Evolutionary conservation across 2,329 filamentous ascomycete species (phyloP), one percentile per base, ranked within the genome.

Genomic region (Colletotrichum echinochloae): DNA sequence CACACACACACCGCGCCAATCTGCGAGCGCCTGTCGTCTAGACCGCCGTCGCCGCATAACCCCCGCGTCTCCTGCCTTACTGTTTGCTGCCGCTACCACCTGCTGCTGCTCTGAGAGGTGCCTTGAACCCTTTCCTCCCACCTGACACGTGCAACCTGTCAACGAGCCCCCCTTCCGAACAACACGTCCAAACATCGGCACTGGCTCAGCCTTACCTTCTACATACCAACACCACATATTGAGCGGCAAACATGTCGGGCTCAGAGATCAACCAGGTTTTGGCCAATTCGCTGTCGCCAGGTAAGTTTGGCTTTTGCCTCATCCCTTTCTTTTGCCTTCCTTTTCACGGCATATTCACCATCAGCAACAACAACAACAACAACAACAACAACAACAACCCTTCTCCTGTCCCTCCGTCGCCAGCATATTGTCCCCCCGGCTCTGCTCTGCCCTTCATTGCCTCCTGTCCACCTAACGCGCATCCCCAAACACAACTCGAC

Each of bases 181-280:
- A 62, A 44, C 55, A 52, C 52, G 60, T 64, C 57, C 59, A 60
- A 56, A 64, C 61, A 70, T 64, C 70, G 70, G 70, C 37, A 67
- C 62, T 67, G 70, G 68, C 59, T 71, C 63, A 59, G 60, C 66
- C 60, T 64, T 60, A 55, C 55, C 62, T 73, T 55, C 60, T 56
- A 39, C 62, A 41, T 61, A 41, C 49, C 48, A 49, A 11, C 62
- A 70, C 49, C 54, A 48, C 51, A 78, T 39, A 49, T 71, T 52
- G 65, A 69, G 59, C 79, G 78, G 77, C 80, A 81, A 86, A 79
- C 83, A 94, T 89, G 88, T 88, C 87, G 83, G 88, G 86, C 86
- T 85, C 97, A 92, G 94, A 98, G 87, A 97, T 98, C 87, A 97
- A 95, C 87, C 92, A 94, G 86, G 95, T 99, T 87, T 92, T 99